Base-by-base conservation (phyloP, 352 stramenopile species). In the Phytophthora agathidicida region DNA sequence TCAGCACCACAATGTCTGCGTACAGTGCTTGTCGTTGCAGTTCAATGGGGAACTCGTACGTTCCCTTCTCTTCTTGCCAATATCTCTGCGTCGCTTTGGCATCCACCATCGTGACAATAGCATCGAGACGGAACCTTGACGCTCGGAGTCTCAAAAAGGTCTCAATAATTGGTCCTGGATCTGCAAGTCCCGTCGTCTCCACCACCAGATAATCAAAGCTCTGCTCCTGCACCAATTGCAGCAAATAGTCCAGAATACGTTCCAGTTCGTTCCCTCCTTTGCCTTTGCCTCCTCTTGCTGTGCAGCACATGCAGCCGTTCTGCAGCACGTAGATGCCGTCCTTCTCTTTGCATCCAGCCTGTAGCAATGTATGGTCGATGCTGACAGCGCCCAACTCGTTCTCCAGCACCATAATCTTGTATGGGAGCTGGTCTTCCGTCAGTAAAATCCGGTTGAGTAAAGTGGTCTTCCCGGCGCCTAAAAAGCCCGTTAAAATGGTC, bases 231-330 rank as follows among this genome's bases (percentile, higher is more conserved):
- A 77, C 64, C 19, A 89, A 64, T 3, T 82, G 69, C 44, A 91
- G 57, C 27, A 93, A 71, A 28, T 95, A 92, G 61, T 96, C 81
- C 2, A 99, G 65, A 60, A 99, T 97, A 13, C 92, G 86, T 63
- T 98, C 91, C 0, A 99, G 73, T 22, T 91, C 80, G 46, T 71
- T 70, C 37, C 92, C 97, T 37, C 86, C 77, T 26, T 38, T 49
- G 16, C 97, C 91, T 31, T 98, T 96, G 23, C 91, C 91, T 9
- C 92, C 75, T 33, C 62, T 60, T 10, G 98, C 91, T 9, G 93
- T 97, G 74, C 97, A 99, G 81, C 97, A 99, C 61, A 99, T 97
- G 67, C 97, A 99, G 32, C 96, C 96, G 72, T 99, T 99, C 75
- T 98, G 88, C 79, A 99, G 97, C 27, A 96, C 96, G 50, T 98